These are phyloP conservation scores for Picea glauca DNA, from an alignment of 75 land plant genomes.

Conservation along the genomic window DNA sequence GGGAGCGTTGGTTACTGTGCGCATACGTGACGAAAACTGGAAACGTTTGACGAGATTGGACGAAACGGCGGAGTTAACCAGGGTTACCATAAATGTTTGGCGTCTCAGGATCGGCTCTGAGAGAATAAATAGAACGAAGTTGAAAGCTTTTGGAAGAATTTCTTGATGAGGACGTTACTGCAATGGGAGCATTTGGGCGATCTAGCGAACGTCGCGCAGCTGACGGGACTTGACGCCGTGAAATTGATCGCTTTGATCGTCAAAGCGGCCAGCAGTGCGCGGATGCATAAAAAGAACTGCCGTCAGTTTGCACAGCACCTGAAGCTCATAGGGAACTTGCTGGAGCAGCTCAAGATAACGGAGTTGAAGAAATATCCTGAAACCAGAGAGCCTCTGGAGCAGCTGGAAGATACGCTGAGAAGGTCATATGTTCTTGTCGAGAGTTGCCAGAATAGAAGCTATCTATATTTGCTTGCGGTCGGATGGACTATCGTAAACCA, in stretches of 20 bases:
- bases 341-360: constrained; percentile 78
- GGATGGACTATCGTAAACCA: constrained; percentile 92
- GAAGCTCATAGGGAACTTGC: constrained; percentile 78
- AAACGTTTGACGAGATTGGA: not conserved
- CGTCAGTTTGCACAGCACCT: constrained; percentile 79
- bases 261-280: constrained; percentile 69
- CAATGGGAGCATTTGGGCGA: constrained; percentile 61
- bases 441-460: constrained; percentile 82
- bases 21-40: not conserved
- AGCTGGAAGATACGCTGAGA: constrained; percentile 77
- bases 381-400: constrained; percentile 82
- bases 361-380: constrained; percentile 81
- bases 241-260: constrained; percentile 61
- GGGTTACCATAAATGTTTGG: not conserved
- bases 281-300: constrained; percentile 93
- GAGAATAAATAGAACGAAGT: too few relatives aligned
- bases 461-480: constrained; percentile 79
- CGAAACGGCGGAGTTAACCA: not conserved
- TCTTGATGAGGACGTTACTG: constrained; percentile 11
- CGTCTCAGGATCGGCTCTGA: not conserved
- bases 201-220: constrained; percentile 66
- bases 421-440: constrained; percentile 65
- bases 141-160: not conserved
- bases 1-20: too few relatives aligned
- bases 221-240: constrained; percentile 69